phyloP scores from a whole-genome alignment of 2,329 filamentous ascomycete genomes.

The Monilinia polystroma region DNA sequence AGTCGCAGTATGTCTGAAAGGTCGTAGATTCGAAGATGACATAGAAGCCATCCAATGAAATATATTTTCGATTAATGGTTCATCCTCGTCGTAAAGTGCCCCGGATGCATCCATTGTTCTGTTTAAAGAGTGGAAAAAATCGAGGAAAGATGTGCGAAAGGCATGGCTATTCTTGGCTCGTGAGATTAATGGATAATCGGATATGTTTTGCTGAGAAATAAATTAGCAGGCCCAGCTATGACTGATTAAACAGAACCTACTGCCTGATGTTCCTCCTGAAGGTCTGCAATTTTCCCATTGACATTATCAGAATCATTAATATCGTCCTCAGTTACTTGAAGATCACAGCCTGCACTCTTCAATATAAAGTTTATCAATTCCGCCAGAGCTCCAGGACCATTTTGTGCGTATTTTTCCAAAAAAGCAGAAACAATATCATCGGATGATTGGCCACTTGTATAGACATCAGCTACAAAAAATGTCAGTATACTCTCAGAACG shows the following conservation, averaged over 20 bases:
- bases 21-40: slow-evolving; percentile 82
- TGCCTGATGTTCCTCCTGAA: slow-evolving; percentile 86
- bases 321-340: slow-evolving; percentile 76
- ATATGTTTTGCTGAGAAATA: slow-evolving; percentile 63
- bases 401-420: slow-evolving; percentile 56
- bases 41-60: slow-evolving; percentile 87
- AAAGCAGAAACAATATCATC: slow-evolving; percentile 60
- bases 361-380: slow-evolving; percentile 67
- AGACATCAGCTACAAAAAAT: slow-evolving; percentile 56
- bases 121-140: slow-evolving; percentile 77
- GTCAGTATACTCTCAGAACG: slow-evolving; percentile 32
- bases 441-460: slow-evolving; percentile 56
- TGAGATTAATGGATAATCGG: slow-evolving; percentile 88
- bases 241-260: slow-evolving; percentile 47
- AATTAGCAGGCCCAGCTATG: slow-evolving; percentile 13
- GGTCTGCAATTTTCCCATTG: slow-evolving; percentile 71
- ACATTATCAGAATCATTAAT: slow-evolving; percentile 88
- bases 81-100: slow-evolving; percentile 67
- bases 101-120: slow-evolving; percentile 78
- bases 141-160: slow-evolving; percentile 74
- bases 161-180: slow-evolving; percentile 72
- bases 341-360: slow-evolving; percentile 74
- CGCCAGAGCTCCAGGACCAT: slow-evolving; percentile 55
- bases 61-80: slow-evolving; percentile 80
- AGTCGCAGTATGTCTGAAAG: slow-evolving; percentile 92